Percentiles rank a stretch among this genome's conserved stretches.
These are phyloP conservation scores for Halophytophthora polymorphica DNA, from an alignment of 352 stramenopile genomes.

Conservation along the genomic window DNA sequence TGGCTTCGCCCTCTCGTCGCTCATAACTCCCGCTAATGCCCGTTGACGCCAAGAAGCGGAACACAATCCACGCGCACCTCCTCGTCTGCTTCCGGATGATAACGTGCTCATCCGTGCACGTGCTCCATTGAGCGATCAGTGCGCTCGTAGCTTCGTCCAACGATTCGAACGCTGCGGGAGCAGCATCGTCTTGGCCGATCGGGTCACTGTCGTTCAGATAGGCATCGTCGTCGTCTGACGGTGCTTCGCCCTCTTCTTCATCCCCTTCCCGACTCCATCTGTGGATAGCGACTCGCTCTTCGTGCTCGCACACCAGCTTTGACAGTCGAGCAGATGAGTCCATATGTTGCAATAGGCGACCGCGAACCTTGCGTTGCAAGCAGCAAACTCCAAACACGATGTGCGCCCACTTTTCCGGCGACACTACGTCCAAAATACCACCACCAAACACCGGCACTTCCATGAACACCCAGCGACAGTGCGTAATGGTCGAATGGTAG, in stretches of 20 bases:
- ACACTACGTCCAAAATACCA: slow-evolving; percentile 32
- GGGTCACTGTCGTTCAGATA: slow-evolving; percentile 11
- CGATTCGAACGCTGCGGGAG: not conserved
- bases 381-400: slow-evolving; percentile 25
- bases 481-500: slow-evolving; percentile 44
- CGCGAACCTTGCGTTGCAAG: slow-evolving; percentile 43
- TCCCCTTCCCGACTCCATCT: slow-evolving; percentile 23
- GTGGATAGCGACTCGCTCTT: slow-evolving; percentile 32
- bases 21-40: slow-evolving; percentile 71
- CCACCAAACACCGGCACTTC: slow-evolving; percentile 61
- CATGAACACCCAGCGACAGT: slow-evolving; percentile 63
- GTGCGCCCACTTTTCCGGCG: slow-evolving; percentile 23
- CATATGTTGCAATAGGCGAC: slow-evolving; percentile 20
- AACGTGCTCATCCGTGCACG: slow-evolving; percentile 66
- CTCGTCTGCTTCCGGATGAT: slow-evolving; percentile 68
- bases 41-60: slow-evolving; percentile 71
- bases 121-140: slow-evolving; percentile 40
- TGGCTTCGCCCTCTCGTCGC: slow-evolving; percentile 68
- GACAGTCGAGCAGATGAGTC: slow-evolving; percentile 26
- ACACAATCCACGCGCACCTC: slow-evolving; percentile 78
- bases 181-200: slow-evolving; percentile 1
- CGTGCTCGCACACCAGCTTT: slow-evolving; percentile 36
- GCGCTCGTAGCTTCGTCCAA: slow-evolving; percentile 13
- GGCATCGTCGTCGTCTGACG: slow-evolving; percentile 24
- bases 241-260: slow-evolving; percentile 28